phyloP scores from a whole-genome alignment of 1,284 basidiomycete species.

The Cryptococcus depauperatus region DNA sequence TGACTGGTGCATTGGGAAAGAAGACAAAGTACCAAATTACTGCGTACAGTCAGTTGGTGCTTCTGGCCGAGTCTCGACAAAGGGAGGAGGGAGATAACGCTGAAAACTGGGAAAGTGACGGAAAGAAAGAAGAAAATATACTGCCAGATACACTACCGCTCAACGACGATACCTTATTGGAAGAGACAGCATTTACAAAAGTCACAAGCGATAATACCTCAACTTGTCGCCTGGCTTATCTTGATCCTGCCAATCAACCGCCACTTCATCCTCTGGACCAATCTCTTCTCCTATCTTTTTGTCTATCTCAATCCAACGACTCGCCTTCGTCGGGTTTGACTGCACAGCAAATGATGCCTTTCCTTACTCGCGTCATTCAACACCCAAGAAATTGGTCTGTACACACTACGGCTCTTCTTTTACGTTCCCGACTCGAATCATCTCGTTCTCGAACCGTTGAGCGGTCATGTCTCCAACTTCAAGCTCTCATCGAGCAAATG shows the following conservation, averaged over 20 bases:
- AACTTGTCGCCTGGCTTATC: constrained; percentile 49
- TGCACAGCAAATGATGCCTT: constrained; percentile 79
- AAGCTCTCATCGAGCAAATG: constrained; percentile 91
- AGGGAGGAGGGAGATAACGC: constrained; percentile 44
- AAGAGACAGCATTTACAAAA: constrained; percentile 79
- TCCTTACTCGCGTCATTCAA: constrained; percentile 72
- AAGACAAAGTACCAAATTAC: constrained; percentile 87
- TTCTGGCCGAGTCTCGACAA: constrained; percentile 77
- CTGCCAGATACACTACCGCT: constrained; percentile 72
- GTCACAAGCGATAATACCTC: constrained; percentile 22
- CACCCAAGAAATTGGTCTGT: constrained; percentile 89
- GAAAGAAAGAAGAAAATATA: constrained; percentile 1
- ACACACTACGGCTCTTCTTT: constrained; percentile 85
- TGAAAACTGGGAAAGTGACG: constrained; percentile 4
- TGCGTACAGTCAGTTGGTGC: constrained; percentile 79
- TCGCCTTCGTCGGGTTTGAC: constrained; percentile 81
- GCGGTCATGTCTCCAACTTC: constrained; percentile 76
- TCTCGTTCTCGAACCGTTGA: constrained; percentile 82
- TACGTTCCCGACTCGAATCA: constrained; percentile 80
- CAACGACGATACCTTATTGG: constrained; percentile 94
- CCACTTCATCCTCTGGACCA: constrained; percentile 84
- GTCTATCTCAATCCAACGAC: constrained; percentile 79
- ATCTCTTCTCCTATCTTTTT: constrained; percentile 77
- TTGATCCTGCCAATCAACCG: constrained; percentile 78
- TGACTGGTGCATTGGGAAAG: constrained; percentile 89